A percentile compares a stretch with the other conserved stretches of the same genome.
Conservation (phyloP, 2,329 filamentous ascomycete species). For the Talaromyces rugulosus region DNA sequence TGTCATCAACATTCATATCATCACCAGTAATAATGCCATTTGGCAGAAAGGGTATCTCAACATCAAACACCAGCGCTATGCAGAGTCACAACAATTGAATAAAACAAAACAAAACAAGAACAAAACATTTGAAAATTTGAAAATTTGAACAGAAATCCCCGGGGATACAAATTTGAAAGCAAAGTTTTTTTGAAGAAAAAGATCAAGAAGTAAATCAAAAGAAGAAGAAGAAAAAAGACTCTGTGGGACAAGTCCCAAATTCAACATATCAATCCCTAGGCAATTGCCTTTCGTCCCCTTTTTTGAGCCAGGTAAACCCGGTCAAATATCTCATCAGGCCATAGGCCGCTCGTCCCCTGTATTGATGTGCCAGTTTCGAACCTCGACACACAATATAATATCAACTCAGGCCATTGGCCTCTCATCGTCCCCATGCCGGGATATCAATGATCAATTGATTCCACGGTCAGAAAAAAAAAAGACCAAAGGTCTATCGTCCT, state of each 20-base stretch:
- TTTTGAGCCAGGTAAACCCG: neutral
- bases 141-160: neutral
- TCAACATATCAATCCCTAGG: neutral
- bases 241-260: neutral
- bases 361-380: too few relatives aligned
- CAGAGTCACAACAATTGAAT: neutral
- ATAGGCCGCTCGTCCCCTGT: neutral
- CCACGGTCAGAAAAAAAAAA: neutral
- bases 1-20: too few relatives aligned
- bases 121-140: neutral
- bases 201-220: neutral
- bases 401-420: too few relatives aligned
- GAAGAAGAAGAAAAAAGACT: neutral
- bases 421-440: neutral
- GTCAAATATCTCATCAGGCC: too few relatives aligned
- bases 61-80: conserved; percentile 5
- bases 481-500: neutral
- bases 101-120: neutral
- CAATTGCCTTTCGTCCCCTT: neutral
- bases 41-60: neutral
- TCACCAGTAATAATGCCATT: neutral
- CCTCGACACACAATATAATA: too few relatives aligned
- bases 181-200: neutral
- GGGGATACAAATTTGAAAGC: neutral
- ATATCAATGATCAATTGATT: neutral